Conservation (phyloP, 495 filamentous ascomycete genomes). For the Pyrenula aspistea region DNA sequence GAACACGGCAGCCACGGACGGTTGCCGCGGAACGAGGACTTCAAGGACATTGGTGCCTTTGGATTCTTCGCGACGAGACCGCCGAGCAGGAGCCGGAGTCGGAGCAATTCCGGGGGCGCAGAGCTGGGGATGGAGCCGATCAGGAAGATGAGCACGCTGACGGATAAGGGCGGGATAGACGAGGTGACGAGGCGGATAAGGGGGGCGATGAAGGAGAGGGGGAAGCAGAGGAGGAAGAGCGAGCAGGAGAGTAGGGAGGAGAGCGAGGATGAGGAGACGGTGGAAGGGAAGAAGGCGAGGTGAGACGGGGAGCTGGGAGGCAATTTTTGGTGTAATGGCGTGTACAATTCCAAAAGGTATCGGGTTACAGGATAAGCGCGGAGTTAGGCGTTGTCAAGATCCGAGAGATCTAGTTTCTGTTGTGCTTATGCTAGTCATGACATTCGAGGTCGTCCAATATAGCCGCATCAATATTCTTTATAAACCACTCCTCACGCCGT, state of each 20-base stretch:
- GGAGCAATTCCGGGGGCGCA: slow-evolving; percentile 36
- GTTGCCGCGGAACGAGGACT: slow-evolving; percentile 83
- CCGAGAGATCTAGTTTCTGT: no score
- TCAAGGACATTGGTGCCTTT: slow-evolving; percentile 74
- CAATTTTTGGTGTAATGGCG: no score
- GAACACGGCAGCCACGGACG: slow-evolving; percentile 28
- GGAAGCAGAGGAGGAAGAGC: slow-evolving; percentile 57
- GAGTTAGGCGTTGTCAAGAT: no score
- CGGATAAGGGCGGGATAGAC: slow-evolving; percentile 59
- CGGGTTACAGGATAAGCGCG: no score
- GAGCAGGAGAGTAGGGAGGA: slow-evolving; percentile 36
- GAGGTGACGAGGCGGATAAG: slow-evolving; percentile 77
- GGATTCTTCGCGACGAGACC: slow-evolving; percentile 84
- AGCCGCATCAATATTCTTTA: no score
- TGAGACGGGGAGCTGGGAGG: no score
- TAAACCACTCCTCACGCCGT: no score
- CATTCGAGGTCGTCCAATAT: no score
- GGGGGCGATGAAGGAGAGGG: slow-evolving; percentile 79
- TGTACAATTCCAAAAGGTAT: no score
- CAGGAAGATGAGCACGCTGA: slow-evolving; percentile 60
- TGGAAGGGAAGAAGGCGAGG: neutral
- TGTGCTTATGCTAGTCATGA: no score
- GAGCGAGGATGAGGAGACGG: slow-evolving; percentile 10
- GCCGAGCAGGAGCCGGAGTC: slow-evolving; percentile 58
- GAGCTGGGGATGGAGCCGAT: slow-evolving; percentile 36